A percentile compares a stretch with the other conserved stretches of the same genome.
These are phyloP conservation scores for Tubosaeta sp. DNA, from an alignment of 768 basidiomycete genomes.

Conservation along the genomic window DNA sequence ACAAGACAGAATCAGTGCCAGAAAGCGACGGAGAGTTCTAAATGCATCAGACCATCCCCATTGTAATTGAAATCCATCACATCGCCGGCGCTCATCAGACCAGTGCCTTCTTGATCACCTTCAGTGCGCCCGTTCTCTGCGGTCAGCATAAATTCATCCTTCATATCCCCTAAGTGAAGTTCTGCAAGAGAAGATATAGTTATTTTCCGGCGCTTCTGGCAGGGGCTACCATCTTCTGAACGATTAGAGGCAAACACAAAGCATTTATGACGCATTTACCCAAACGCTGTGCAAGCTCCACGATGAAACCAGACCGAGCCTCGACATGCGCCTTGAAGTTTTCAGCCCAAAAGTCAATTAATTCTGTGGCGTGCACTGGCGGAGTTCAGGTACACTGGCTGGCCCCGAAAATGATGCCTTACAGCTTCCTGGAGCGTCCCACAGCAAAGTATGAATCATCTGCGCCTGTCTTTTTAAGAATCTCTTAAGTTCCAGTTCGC, in stretches of 20 bases:
- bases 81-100: slow-evolving; percentile 7
- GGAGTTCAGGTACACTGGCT: slow-evolving; percentile 2
- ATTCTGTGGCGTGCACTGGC: slow-evolving; percentile 60
- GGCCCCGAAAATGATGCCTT: slow-evolving; percentile 22
- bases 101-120: slow-evolving; percentile 8
- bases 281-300: background rate
- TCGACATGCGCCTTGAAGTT: slow-evolving; percentile 70
- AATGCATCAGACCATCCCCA: slow-evolving; percentile 17
- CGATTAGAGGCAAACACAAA: slow-evolving; percentile 2
- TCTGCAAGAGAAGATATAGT: slow-evolving; percentile 4
- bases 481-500: slow-evolving; percentile 48
- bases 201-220: slow-evolving; percentile 47
- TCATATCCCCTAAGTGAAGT: background rate
- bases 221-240: slow-evolving; percentile 35
- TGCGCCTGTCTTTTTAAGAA: slow-evolving; percentile 51
- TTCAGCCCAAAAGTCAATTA: slow-evolving; percentile 71
- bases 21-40: background rate
- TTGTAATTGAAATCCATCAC: slow-evolving; percentile 23
- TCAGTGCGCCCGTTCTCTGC: slow-evolving; percentile 13
- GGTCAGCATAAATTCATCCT: background rate
- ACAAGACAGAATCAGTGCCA: slow-evolving; percentile 7
- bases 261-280: slow-evolving; percentile 10
- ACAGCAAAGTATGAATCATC: slow-evolving; percentile 60
- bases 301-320: slow-evolving; percentile 41
- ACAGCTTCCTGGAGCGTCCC: slow-evolving; percentile 64